Conservation (phyloP, 2,329 filamentous ascomycete species). For the Nemania abortiva region DNA sequence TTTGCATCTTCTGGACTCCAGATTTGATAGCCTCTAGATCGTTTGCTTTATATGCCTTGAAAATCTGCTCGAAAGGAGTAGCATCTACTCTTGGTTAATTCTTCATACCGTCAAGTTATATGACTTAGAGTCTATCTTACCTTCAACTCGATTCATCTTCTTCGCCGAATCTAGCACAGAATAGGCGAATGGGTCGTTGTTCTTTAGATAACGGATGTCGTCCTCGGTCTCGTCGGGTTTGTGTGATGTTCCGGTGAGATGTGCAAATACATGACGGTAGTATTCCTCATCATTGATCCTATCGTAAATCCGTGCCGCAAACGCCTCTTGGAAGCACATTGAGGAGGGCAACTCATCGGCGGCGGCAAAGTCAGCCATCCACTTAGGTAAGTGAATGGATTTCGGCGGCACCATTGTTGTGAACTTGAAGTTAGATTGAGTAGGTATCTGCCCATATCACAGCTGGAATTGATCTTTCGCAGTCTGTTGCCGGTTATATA, state of each 20-base stretch:
- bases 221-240: not conserved
- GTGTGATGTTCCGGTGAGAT: not conserved
- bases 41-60: not conserved
- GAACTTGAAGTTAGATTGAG: not conserved
- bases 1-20: not conserved
- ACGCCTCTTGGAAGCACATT: conserved; percentile 1
- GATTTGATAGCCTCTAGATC: conserved; percentile 2
- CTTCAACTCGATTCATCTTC: not conserved
- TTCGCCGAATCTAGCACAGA: not conserved
- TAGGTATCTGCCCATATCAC: not conserved
- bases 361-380: not conserved
- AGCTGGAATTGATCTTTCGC: no score
- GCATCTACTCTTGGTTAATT: not conserved
- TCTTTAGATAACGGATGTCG: not conserved
- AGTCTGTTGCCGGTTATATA: no score
- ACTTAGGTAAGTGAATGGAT: not conserved
- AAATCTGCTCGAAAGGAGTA: not conserved
- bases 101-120: not conserved
- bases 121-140: not conserved
- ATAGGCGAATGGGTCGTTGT: not conserved
- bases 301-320: not conserved
- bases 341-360: conserved; percentile 5
- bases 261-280: conserved; percentile 4
- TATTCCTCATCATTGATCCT: conserved; percentile 1
- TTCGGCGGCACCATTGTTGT: not conserved